Evolutionary conservation across 1,284 basidiomycete species (phyloP).

Genomic region (Boletus semigastroideus): DNA sequence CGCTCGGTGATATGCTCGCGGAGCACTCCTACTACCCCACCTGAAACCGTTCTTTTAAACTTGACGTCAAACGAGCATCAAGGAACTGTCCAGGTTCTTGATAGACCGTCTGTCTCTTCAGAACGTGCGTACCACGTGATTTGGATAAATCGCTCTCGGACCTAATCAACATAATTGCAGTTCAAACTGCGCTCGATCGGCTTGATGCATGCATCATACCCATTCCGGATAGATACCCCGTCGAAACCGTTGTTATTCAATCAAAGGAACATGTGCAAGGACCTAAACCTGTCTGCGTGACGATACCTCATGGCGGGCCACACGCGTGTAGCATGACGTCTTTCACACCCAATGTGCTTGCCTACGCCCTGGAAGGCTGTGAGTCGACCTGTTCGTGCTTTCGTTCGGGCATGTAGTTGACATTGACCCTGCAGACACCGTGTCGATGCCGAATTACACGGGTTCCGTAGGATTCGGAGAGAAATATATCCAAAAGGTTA

Average conservation of each 20-base stretch:
- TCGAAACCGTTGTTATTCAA: conserved; percentile 54
- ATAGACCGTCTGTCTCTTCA: conserved; percentile 32
- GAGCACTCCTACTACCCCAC: conserved; percentile 49
- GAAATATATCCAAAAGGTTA: conserved; percentile 40
- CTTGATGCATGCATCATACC: conserved; percentile 44
- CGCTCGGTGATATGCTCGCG: conserved; percentile 48
- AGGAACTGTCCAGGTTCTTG: conserved; percentile 12
- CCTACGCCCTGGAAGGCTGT: conserved; percentile 64
- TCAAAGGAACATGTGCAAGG: conserved; percentile 16
- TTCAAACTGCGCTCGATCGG: conserved; percentile 39
- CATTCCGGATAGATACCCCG: conserved; percentile 47
- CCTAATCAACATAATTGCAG: conserved; percentile 29
- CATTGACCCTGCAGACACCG: conserved; percentile 42
- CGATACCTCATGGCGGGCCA: conserved; percentile 69
- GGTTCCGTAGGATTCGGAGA: conserved; percentile 60
- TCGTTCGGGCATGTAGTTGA: background rate
- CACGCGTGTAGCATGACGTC: conserved; percentile 51
- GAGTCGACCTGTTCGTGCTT: conserved; percentile 21
- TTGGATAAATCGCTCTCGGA: too few relatives aligned
- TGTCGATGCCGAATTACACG: conserved; percentile 68
- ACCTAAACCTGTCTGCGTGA: conserved; percentile 45
- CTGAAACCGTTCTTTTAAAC: conserved; percentile 47
- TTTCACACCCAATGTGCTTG: conserved; percentile 44
- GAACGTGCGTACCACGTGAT: conserved; percentile 35
- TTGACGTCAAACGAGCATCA: background rate